Evolutionary conservation across 495 filamentous ascomycete species (phyloP).

Genomic region (Hypomontagnella submonticulosa): DNA sequence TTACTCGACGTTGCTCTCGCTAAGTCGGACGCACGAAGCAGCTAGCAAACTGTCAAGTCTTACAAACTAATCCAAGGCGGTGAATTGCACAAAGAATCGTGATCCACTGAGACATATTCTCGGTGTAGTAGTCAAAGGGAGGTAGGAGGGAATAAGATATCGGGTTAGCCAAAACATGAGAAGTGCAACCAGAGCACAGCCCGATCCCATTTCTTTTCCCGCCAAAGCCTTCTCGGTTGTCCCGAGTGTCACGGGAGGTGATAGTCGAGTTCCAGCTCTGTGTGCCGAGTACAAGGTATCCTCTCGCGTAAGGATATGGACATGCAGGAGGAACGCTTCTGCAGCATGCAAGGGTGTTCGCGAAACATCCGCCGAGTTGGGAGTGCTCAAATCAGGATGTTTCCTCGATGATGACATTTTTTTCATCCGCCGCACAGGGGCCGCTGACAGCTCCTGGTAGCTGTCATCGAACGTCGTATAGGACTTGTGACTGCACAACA

Average conservation of each 20-base stretch:
- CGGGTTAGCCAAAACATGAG: slow-evolving; percentile 3
- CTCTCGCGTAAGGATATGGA: slow-evolving; percentile 2
- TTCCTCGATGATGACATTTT: slow-evolving; percentile 7
- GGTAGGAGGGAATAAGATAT: background rate
- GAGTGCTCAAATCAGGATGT: slow-evolving; percentile 17
- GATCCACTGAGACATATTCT: slow-evolving; percentile 14
- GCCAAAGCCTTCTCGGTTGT: slow-evolving; percentile 31
- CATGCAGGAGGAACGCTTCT: slow-evolving; percentile 34
- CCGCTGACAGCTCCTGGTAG: background rate
- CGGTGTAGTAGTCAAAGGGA: background rate
- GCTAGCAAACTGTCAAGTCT: background rate
- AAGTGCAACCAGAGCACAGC: slow-evolving; percentile 9
- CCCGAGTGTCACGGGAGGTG: slow-evolving; percentile 37
- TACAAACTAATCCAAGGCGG: slow-evolving; percentile 1
- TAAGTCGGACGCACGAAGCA: slow-evolving; percentile 1
- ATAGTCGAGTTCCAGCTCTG: slow-evolving; percentile 10
- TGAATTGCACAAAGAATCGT: slow-evolving; percentile 9
- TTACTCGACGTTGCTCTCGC: background rate
- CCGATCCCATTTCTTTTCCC: slow-evolving; percentile 26
- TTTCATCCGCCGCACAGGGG: background rate
- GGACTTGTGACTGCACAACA: too few species aligned
- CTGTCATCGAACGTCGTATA: background rate
- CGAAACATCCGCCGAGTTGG: slow-evolving; percentile 31
- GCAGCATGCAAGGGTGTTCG: slow-evolving; percentile 35
- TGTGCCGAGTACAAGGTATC: background rate